These are phyloP conservation scores for Vigna hirtella DNA, from an alignment of 306 rosid species.

Conservation along the genomic window DNA sequence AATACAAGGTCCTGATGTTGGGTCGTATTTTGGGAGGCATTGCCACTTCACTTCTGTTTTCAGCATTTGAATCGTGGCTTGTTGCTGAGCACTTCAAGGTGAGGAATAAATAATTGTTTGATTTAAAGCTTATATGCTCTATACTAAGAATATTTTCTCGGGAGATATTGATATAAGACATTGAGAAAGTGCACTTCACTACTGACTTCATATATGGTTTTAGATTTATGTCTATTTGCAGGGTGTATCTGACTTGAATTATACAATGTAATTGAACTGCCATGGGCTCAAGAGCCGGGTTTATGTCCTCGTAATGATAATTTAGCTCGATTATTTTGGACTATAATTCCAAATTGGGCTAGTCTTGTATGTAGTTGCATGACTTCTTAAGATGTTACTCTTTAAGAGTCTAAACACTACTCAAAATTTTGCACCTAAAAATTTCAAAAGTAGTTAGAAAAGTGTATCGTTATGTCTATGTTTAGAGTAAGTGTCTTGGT, in stretches of 20 bases:
- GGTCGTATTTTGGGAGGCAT: conserved; percentile 98
- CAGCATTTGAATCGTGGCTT: conserved; percentile 98
- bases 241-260: conserved; percentile 33
- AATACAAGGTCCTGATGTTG: conserved; percentile 87
- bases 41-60: conserved; percentile 93
- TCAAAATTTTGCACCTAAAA: background rate
- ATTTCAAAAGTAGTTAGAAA: background rate
- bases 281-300: background rate
- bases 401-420: background rate
- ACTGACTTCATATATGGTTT: conserved; percentile 25
- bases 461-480: background rate
- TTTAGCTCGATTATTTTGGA: conserved; percentile 20
- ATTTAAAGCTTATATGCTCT: conserved; percentile 1
- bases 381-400: conserved; percentile 22
- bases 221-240: conserved; percentile 5
- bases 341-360: background rate
- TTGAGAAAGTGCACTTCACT: background rate
- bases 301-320: conserved; percentile 3
- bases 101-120: conserved; percentile 32
- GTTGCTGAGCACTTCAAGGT: conserved; percentile 99
- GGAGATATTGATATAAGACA: conserved; percentile 14
- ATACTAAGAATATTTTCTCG: conserved; percentile 16
- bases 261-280: conserved; percentile 16
- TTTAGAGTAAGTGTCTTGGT: background rate
- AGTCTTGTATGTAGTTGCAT: conserved; percentile 5